phyloP scores from a whole-genome alignment of 805 yeast species.

The Metschnikowia borealis region DNA sequence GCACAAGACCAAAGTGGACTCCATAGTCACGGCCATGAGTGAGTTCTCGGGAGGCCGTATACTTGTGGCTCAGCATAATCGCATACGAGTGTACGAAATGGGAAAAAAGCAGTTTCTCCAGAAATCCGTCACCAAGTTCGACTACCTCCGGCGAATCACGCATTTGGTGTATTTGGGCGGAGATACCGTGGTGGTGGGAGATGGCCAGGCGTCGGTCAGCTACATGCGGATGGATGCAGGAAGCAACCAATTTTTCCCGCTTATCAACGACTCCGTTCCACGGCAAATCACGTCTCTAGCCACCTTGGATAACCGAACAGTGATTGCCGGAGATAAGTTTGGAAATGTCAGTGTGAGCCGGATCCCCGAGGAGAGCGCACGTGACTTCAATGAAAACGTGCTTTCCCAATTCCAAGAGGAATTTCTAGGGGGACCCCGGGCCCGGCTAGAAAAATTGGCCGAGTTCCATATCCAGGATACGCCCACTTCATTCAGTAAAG shows the following conservation, averaged over 20 bases:
- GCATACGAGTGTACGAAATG: constrained; percentile 59
- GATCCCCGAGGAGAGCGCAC: constrained; percentile 47
- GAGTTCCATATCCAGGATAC: constrained; percentile 71
- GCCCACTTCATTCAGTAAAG: constrained; percentile 55
- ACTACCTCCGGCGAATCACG: constrained; percentile 46
- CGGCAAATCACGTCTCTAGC: constrained; percentile 61
- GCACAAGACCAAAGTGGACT: constrained; percentile 58
- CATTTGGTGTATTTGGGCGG: constrained; percentile 51
- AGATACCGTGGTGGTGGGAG: constrained; percentile 63
- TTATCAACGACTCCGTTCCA: constrained; percentile 66
- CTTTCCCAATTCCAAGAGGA: constrained; percentile 26
- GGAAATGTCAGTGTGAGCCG: constrained; percentile 75
- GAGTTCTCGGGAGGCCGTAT: constrained; percentile 53
- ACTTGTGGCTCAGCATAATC: constrained; percentile 52
- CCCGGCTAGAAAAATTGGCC: constrained; percentile 46
- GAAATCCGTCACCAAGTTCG: constrained; percentile 51
- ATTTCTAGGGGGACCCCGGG: constrained; percentile 48
- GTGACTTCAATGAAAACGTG: constrained; percentile 48
- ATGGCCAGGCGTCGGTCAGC: constrained; percentile 61
- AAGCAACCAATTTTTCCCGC: constrained; percentile 50
- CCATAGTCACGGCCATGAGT: constrained; percentile 44
- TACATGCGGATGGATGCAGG: constrained; percentile 49
- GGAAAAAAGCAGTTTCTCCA: constrained; percentile 78
- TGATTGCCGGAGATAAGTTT: constrained; percentile 81
- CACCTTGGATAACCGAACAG: constrained; percentile 69